These are phyloP conservation scores for Athelia psychrophila DNA, from an alignment of 1,284 basidiomycete species.

Conservation along the genomic window DNA sequence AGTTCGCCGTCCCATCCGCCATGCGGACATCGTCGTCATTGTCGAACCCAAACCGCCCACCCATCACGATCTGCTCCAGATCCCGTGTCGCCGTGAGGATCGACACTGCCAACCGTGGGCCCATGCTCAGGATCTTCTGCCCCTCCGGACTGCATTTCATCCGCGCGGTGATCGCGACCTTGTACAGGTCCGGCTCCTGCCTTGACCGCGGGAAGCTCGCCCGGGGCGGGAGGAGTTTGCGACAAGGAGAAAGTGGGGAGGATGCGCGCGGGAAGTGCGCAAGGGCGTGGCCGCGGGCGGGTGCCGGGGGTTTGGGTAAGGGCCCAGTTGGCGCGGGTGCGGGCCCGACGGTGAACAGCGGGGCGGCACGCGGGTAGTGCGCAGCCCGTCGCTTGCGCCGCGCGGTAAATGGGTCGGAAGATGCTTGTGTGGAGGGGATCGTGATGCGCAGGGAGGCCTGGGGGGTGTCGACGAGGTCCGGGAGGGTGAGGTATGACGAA, in stretches of 20 bases:
- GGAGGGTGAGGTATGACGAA: slow-evolving; percentile 34
- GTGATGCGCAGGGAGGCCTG: slow-evolving; percentile 4
- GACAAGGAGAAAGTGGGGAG: slow-evolving; percentile 34
- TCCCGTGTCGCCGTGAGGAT: slow-evolving; percentile 58
- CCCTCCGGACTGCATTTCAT: slow-evolving; percentile 58
- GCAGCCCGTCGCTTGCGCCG: slow-evolving; percentile 30
- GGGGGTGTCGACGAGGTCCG: slow-evolving; percentile 22
- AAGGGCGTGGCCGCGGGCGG: slow-evolving; percentile 11
- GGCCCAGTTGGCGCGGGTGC: slow-evolving; percentile 7
- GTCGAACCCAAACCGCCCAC: slow-evolving; percentile 32
- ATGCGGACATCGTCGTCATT: slow-evolving; percentile 33
- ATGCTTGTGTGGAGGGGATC: no score
- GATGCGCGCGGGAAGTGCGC: slow-evolving; percentile 19
- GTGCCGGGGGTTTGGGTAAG: slow-evolving; percentile 18
- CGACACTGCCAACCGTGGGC: slow-evolving; percentile 54
- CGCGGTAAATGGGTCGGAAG: slow-evolving; percentile 7
- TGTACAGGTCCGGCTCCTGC: slow-evolving; percentile 55
- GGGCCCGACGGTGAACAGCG: slow-evolving; percentile 27
- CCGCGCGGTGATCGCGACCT: slow-evolving; percentile 49
- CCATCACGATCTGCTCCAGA: slow-evolving; percentile 54
- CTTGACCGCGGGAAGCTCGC: slow-evolving; percentile 52
- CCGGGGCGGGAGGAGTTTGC: slow-evolving; percentile 34
- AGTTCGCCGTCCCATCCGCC: slow-evolving; percentile 29
- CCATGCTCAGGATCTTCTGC: slow-evolving; percentile 60
- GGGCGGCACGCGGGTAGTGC: slow-evolving; percentile 18